These are phyloP conservation scores for Camellia sinensis DNA, from an alignment of 148 eudicot species.

Conservation along the genomic window DNA sequence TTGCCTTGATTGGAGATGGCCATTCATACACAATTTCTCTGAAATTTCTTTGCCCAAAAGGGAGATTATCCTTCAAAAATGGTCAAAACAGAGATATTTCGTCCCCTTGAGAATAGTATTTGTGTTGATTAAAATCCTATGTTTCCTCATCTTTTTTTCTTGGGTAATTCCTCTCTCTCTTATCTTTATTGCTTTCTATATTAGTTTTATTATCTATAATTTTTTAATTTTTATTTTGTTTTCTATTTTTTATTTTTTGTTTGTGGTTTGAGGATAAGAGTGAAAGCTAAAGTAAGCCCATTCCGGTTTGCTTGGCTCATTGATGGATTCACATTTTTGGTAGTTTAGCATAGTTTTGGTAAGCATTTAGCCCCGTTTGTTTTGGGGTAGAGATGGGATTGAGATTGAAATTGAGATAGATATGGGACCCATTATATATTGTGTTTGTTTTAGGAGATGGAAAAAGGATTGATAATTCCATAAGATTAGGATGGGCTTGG, in stretches of 20 bases:
- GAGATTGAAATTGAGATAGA: too few relatives aligned
- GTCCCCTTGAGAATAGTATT: conserved; percentile 42
- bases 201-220: too few relatives aligned
- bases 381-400: background rate
- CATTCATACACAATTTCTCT: conserved; percentile 53
- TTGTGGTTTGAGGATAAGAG: background rate
- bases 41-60: conserved; percentile 48
- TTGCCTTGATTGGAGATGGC: conserved; percentile 59
- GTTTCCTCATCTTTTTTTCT: conserved; percentile 39
- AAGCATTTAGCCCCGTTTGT: background rate
- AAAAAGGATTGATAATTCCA: too few relatives aligned
- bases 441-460: too few relatives aligned
- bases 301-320: background rate
- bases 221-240: background rate
- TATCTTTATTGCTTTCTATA: background rate
- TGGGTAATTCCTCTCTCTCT: conserved; percentile 31
- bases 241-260: background rate
- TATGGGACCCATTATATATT: too few relatives aligned
- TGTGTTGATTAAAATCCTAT: conserved; percentile 37
- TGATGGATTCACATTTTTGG: background rate
- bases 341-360: background rate
- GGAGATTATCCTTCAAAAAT: conserved; percentile 56
- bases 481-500: too few relatives aligned
- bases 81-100: conserved; percentile 49
- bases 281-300: background rate